These are phyloP conservation scores for Tritrichomonas musculus DNA, from an alignment of 208 protist genomes.

Conservation along the genomic window DNA sequence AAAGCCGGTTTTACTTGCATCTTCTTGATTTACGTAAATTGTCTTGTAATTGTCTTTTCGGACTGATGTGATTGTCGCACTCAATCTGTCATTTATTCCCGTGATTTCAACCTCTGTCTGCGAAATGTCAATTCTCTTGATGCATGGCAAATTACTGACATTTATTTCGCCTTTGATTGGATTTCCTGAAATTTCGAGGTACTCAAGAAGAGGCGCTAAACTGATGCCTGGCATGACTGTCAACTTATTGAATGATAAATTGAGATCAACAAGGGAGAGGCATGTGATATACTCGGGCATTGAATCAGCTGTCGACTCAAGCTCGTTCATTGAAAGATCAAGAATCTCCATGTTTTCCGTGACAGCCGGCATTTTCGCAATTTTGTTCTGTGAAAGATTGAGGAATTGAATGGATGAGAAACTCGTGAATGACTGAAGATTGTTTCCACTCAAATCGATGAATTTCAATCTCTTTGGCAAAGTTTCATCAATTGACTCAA, in stretches of 20 bases:
- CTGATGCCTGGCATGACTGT: background rate
- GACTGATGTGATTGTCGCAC: background rate
- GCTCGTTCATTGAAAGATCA: background rate
- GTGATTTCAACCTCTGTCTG: background rate
- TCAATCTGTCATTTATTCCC: too few species aligned
- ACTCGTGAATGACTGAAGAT: background rate
- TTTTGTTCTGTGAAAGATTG: background rate
- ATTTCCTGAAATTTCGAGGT: background rate
- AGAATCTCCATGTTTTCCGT: background rate
- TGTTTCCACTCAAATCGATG: background rate
- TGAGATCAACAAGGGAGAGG: background rate
- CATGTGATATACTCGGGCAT: background rate
- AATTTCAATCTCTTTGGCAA: background rate
- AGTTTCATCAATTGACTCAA: background rate
- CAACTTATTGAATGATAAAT: background rate
- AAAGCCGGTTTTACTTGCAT: background rate
- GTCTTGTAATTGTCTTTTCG: background rate
- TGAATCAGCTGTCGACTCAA: too few species aligned
- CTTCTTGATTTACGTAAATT: background rate
- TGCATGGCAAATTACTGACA: background rate
- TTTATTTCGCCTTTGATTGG: background rate
- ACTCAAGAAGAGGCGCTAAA: background rate
- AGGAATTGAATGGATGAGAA: background rate
- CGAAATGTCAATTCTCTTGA: background rate
- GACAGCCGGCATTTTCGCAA: background rate